A percentile compares a stretch with the other conserved stretches of the same genome.
These are phyloP conservation scores for Penicillium antarcticum DNA, from an alignment of 495 filamentous ascomycete species.

Conservation along the genomic window DNA sequence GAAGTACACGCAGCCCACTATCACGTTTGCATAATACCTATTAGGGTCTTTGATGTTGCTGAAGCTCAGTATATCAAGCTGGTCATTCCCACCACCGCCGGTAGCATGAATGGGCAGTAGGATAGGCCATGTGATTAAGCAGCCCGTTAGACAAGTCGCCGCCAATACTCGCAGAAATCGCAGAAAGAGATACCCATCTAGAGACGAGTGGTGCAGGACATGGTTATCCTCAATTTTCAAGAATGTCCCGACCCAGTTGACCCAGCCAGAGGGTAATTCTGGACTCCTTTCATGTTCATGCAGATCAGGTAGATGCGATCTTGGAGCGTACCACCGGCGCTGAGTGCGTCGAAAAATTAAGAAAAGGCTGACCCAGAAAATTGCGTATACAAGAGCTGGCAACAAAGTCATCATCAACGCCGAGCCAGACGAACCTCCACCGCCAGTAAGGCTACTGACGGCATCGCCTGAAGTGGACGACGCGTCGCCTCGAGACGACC, in stretches of 20 bases:
- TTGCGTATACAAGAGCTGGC: conserved; percentile 64
- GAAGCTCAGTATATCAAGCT: conserved; percentile 64
- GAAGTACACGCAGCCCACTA: conserved; percentile 52
- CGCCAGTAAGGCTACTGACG: conserved; percentile 26
- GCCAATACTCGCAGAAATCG: conserved; percentile 73
- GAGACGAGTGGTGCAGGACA: conserved; percentile 61
- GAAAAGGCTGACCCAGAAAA: conserved; percentile 67
- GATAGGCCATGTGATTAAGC: conserved; percentile 75
- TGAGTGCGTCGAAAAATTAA: conserved; percentile 69
- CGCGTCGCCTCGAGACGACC: conserved; percentile 41
- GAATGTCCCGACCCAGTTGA: conserved; percentile 64
- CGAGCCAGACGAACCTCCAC: conserved; percentile 39
- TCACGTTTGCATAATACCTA: conserved; percentile 60
- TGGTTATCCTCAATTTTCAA: conserved; percentile 56
- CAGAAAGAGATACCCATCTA: conserved; percentile 81
- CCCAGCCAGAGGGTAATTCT: conserved; percentile 43
- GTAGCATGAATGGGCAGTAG: conserved; percentile 79
- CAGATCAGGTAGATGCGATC: conserved; percentile 74
- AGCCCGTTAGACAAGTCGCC: conserved; percentile 69
- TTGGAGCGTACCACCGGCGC: conserved; percentile 74
- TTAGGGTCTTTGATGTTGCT: conserved; percentile 56
- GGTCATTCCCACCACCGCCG: conserved; percentile 53
- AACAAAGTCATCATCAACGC: conserved; percentile 68
- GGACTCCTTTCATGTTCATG: conserved; percentile 50
- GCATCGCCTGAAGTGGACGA: conserved; percentile 35